Evolutionary conservation across 2,329 filamentous ascomycete genomes (phyloP).

Genomic region (Dothideomycetes sp.): DNA sequence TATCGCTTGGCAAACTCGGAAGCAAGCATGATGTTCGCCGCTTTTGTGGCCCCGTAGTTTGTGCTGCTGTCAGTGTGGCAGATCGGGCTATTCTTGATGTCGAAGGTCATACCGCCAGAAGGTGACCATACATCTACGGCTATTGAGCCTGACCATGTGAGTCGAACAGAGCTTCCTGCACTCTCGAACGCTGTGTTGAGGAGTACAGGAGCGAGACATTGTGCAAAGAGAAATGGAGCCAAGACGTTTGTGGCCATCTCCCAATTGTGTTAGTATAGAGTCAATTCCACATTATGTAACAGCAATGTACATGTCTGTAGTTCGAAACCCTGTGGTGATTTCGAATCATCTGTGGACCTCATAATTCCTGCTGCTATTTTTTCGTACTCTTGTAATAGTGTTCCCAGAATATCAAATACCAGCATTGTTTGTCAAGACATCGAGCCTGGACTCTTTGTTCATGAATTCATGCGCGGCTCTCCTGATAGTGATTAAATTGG

Average conservation of each 20-base stretch:
- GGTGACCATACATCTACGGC: constrained; percentile 14
- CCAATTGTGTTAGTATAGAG: constrained; percentile 20
- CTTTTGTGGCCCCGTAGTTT: constrained; percentile 19
- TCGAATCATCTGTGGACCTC: constrained; percentile 22
- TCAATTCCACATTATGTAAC: too few species aligned
- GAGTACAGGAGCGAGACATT: constrained; percentile 19
- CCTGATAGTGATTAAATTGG: constrained; percentile 24
- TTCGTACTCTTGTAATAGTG: background rate
- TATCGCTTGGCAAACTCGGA: constrained; percentile 12
- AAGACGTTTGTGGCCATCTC: constrained; percentile 24
- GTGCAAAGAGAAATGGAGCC: constrained; percentile 22
- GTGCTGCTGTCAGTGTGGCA: constrained; percentile 10
- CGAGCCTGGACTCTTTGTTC: constrained; percentile 23
- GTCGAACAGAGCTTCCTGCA: constrained; percentile 16
- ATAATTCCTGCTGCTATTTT: constrained; percentile 9
- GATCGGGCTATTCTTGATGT: constrained; percentile 9
- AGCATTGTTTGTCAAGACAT: constrained; percentile 32
- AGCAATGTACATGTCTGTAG: constrained; percentile 1
- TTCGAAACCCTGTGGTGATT: constrained; percentile 16
- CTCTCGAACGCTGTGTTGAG: constrained; percentile 13
- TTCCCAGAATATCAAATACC: constrained; percentile 14
- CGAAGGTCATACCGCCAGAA: constrained; percentile 13
- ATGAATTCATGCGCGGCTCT: constrained; percentile 23
- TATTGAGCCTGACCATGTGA: constrained; percentile 19
- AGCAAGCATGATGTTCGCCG: constrained; percentile 17